phyloP scores from a whole-genome alignment of 148 eudicot genomes.

The Camellia granthamiana region DNA sequence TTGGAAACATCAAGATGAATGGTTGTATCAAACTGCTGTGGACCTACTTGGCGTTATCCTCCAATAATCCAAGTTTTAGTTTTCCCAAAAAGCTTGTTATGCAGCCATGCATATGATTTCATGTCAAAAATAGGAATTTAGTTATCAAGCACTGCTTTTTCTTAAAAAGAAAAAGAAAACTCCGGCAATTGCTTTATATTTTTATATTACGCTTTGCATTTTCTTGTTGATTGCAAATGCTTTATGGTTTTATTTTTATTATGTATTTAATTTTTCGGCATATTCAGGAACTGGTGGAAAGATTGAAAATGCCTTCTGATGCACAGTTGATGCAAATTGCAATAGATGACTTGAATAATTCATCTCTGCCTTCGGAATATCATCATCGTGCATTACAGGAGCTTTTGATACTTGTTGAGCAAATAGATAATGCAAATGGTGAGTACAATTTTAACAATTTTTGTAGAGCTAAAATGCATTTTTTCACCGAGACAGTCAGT shows the following conservation, averaged over 20 bases:
- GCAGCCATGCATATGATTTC: not conserved
- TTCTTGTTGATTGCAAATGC: not conserved
- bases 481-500: not conserved
- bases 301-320: conserved; percentile 81
- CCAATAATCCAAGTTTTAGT: not conserved
- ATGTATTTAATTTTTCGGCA: conserved; percentile 6
- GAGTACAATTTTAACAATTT: conserved; percentile 14
- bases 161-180: not conserved
- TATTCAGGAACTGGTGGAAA: conserved; percentile 77
- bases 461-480: not conserved
- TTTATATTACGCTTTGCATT: not conserved
- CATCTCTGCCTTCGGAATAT: conserved; percentile 63
- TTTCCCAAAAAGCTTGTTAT: not conserved
- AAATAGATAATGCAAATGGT: conserved; percentile 94
- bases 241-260: not conserved
- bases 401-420: conserved; percentile 84
- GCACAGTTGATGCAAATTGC: conserved; percentile 86
- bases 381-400: conserved; percentile 76
- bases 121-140: not conserved
- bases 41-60: not conserved
- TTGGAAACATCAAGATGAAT: not conserved
- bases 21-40: not conserved
- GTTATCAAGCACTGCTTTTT: not conserved
- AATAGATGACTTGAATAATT: conserved; percentile 77
- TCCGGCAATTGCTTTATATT: not conserved